Conservation (phyloP, 73 alveolate genomes). For the Tetrahymena malaccensis region DNA sequence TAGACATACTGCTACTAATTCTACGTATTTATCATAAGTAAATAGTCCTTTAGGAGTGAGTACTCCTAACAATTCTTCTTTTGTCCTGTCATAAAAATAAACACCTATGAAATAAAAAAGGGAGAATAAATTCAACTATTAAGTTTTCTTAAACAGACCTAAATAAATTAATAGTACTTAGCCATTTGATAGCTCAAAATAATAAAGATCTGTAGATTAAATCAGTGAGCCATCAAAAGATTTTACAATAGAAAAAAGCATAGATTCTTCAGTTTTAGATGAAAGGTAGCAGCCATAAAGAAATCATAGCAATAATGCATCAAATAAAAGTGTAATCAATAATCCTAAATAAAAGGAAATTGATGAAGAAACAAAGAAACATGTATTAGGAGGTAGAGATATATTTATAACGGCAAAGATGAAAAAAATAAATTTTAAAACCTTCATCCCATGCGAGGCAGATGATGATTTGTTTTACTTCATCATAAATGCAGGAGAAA, state of each 20-base stretch:
- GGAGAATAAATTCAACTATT: not conserved
- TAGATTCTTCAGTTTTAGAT: not conserved
- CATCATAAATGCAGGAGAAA: not conserved
- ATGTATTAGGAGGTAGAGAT: not conserved
- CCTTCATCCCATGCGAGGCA: not conserved
- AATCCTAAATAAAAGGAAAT: not conserved
- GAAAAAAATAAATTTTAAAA: not conserved
- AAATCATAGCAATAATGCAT: not conserved
- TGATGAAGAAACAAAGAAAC: not conserved
- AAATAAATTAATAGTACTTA: not conserved
- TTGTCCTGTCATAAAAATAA: not conserved
- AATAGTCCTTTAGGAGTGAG: not conserved
- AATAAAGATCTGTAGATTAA: not conserved
- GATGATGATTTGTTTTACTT: not conserved
- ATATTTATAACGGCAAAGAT: not conserved
- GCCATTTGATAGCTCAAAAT: not conserved
- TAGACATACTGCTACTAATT: not conserved
- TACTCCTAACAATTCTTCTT: not conserved
- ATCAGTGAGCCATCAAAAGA: not conserved
- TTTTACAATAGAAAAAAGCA: not conserved
- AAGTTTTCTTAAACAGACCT: not conserved
- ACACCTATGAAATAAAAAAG: not conserved
- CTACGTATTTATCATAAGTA: not conserved
- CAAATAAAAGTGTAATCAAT: not conserved
- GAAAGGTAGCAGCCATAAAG: not conserved